Base-by-base conservation (phyloP, 1,139 yeast genomes). In the Yamadazyma atmosphaerica region DNA sequence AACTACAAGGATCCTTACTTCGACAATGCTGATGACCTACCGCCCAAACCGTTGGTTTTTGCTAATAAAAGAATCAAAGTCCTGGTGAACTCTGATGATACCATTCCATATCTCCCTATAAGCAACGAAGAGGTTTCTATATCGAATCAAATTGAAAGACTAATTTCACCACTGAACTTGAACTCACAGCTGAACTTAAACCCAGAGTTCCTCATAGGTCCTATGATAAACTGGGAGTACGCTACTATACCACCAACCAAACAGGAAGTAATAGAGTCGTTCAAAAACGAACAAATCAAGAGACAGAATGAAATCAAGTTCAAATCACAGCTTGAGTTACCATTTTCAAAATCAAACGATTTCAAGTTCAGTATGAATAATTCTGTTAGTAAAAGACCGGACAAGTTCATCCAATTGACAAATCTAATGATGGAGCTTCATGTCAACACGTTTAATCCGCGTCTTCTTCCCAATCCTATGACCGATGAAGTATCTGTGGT, bases 361-460 rank as follows among this genome's bases (percentile, higher is more conserved):
- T 67, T 51, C 46, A 65, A 65, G 40, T 60, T 55, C 35, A 63
- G 72, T 2, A 59, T 67, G 35, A 53, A 60, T 6, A 55, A 54
- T 11, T 60, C 59, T 18, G 56, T 66, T 5, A 56, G 60, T n/a
- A 55, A 74, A 28, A 61, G 71, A 11, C 75, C 81, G 1, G 70
- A 70, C 37, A 69, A 69, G 1, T 74, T 68, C 42, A 72, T 71
- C 36, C 55, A 64, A 34, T 55, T 89, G 54, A 70, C 84, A 0
- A 68, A 78, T 18, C 60, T 89, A 25, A 68, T 76, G 9, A 47
- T 86, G 41, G 98, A 90, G 51, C 55, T 86, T 0, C 92, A 83
- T 58, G 81, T 77, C 0, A 74, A 74, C 38, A 77, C 86, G 0
- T 57, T 76, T 11, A 66, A 55, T 1, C 68, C 65, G 0, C 21